These are phyloP conservation scores for Aspergillus ochraceus DNA, from an alignment of 2,329 filamentous ascomycete species.

Conservation along the genomic window DNA sequence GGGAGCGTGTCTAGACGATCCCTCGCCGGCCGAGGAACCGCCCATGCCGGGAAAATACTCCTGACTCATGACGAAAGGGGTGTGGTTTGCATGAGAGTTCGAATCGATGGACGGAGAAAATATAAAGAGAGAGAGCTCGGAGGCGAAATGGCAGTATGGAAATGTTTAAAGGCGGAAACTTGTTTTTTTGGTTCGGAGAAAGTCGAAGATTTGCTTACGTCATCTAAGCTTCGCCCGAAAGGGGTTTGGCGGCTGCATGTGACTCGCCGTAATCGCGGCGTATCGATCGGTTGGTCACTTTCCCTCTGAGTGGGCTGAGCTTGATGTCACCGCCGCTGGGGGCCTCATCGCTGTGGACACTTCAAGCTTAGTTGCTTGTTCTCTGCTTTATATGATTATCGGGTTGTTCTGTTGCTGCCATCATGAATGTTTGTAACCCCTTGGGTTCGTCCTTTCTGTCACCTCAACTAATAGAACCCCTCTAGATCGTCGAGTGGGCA, in stretches of 20 bases:
- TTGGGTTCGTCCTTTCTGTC: slow-evolving; percentile 6
- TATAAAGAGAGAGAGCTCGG: not conserved
- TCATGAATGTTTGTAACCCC: slow-evolving; percentile 14
- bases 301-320: not conserved
- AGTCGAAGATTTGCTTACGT: not conserved
- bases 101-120: not conserved
- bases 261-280: not conserved
- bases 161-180: slow-evolving; percentile 5
- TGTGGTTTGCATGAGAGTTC: slow-evolving; percentile 12
- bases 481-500: slow-evolving; percentile 93
- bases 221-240: slow-evolving; percentile 8
- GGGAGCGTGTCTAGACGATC: slow-evolving; percentile 34
- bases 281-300: not conserved
- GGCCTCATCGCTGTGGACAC: not conserved
- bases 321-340: slow-evolving; percentile 4
- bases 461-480: slow-evolving; percentile 7
- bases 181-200: slow-evolving; percentile 1
- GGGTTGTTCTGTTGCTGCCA: not conserved
- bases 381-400: not conserved
- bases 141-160: slow-evolving; percentile 3
- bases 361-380: not conserved
- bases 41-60: slow-evolving; percentile 39
- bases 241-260: slow-evolving; percentile 19
- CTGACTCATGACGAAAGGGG: slow-evolving; percentile 41
- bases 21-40: slow-evolving; percentile 36